phyloP scores from a whole-genome alignment of 257 asterid species.

The Primulina eburnea region DNA sequence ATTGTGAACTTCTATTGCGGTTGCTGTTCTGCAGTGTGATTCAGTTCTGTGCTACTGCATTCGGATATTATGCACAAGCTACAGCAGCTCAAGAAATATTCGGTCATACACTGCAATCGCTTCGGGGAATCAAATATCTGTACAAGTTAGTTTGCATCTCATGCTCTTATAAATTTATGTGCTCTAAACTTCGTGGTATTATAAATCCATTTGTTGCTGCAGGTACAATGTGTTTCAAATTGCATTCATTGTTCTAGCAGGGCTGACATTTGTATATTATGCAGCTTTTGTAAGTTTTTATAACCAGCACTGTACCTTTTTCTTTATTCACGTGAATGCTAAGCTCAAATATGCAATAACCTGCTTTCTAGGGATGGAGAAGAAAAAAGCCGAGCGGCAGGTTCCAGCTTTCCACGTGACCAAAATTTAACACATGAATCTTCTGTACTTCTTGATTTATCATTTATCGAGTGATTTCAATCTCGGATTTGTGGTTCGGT shows the following conservation, averaged over 20 bases:
- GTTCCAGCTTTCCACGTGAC: constrained; percentile 74
- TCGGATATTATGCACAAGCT: constrained; percentile 93
- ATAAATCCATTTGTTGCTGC: constrained; percentile 27
- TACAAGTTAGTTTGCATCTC: constrained; percentile 68
- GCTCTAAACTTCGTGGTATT: constrained; percentile 16
- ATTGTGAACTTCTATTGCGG: constrained; percentile 14
- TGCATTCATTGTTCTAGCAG: constrained; percentile 79
- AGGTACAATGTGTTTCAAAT: constrained; percentile 98
- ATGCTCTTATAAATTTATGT: neutral
- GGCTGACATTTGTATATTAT: constrained; percentile 90
- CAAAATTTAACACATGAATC: constrained; percentile 24
- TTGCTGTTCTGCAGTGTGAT: constrained; percentile 70
- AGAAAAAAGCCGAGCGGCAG: constrained; percentile 74
- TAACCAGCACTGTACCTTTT: neutral
- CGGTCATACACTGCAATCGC: constrained; percentile 95
- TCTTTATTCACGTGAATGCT: constrained; percentile 18
- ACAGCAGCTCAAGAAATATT: constrained; percentile 99
- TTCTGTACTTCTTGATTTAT: constrained; percentile 25
- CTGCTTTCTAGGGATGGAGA: constrained; percentile 73
- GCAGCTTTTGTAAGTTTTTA: constrained; percentile 69
- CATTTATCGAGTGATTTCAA: constrained; percentile 26
- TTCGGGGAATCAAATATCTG: constrained; percentile 91
- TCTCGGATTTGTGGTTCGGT: constrained; percentile 36
- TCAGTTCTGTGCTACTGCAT: constrained; percentile 97
- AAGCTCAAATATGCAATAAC: constrained; percentile 14